These are phyloP conservation scores for Eimeria brunetti DNA, from an alignment of 169 alveolate species.

Conservation along the genomic window DNA sequence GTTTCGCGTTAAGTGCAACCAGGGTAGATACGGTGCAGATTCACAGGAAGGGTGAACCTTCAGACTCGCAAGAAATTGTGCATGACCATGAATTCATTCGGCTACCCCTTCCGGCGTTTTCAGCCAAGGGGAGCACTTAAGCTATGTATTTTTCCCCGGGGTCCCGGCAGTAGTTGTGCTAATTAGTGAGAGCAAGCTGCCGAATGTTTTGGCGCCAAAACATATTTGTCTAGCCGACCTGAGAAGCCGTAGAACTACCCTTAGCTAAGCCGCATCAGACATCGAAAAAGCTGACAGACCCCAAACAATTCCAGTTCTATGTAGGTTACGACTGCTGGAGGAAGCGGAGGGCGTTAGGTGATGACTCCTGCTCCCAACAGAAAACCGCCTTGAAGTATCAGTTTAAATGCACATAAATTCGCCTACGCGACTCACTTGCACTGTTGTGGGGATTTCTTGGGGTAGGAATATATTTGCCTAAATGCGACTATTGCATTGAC, in stretches of 20 bases:
- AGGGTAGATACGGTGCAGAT: neutral
- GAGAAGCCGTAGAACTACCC: neutral
- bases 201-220: neutral
- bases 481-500: neutral
- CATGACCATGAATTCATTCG: neutral
- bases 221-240: neutral
- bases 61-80: neutral
- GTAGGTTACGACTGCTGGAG: neutral
- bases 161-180: neutral
- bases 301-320: neutral
- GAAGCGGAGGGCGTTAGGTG: constrained; percentile 46
- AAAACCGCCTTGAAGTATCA: neutral
- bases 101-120: neutral
- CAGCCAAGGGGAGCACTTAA: neutral
- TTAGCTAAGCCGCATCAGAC: neutral
- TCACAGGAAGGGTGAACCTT: neutral
- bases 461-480: constrained; percentile 50
- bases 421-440: constrained; percentile 25
- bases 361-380: neutral
- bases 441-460: constrained; percentile 27
- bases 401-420: neutral
- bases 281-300: neutral
- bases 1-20: neutral
- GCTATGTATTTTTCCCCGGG: neutral
- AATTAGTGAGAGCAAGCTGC: neutral